Evolutionary conservation across 169 alveolate species (phyloP).

Genomic region (Cardiosporidium cionae): DNA sequence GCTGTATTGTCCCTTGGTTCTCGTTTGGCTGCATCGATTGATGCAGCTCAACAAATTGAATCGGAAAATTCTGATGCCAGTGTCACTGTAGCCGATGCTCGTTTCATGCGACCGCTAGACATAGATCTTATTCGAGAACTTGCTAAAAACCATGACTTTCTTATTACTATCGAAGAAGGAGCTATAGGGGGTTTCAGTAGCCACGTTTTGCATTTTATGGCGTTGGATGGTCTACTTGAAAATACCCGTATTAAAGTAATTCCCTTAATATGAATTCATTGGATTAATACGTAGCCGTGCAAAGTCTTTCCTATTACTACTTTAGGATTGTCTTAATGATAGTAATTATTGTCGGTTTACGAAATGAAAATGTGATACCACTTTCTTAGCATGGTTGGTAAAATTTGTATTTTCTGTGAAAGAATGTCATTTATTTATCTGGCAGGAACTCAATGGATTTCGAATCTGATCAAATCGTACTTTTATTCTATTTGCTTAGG

Average conservation of each 20-base stretch:
- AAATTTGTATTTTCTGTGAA: too few relatives aligned
- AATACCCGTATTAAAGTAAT: background rate
- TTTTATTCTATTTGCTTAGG: too few relatives aligned
- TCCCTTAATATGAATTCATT: too few relatives aligned
- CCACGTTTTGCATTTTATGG: constrained; percentile 2
- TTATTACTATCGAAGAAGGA: constrained; percentile 53
- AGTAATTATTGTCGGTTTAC: too few relatives aligned
- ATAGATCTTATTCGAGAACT: constrained; percentile 15
- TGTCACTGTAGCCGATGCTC: constrained; percentile 43
- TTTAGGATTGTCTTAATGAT: too few relatives aligned
- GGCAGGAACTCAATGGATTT: too few relatives aligned
- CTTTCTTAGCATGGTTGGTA: too few relatives aligned
- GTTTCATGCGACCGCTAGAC: constrained; percentile 53
- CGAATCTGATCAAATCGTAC: too few relatives aligned
- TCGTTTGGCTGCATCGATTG: constrained; percentile 15
- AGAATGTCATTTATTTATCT: too few relatives aligned
- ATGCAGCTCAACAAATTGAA: background rate
- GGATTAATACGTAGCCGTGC: too few relatives aligned
- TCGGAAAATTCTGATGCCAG: background rate
- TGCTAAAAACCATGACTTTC: constrained; percentile 15
- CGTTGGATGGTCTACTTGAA: constrained; percentile 15
- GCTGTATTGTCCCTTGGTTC: constrained; percentile 22
- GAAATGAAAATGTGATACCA: too few relatives aligned
- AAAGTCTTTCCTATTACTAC: too few relatives aligned
- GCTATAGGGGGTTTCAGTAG: constrained; percentile 51